These are phyloP conservation scores for Aspergillus bridgeri DNA, from an alignment of 495 filamentous ascomycete species.

Conservation along the genomic window DNA sequence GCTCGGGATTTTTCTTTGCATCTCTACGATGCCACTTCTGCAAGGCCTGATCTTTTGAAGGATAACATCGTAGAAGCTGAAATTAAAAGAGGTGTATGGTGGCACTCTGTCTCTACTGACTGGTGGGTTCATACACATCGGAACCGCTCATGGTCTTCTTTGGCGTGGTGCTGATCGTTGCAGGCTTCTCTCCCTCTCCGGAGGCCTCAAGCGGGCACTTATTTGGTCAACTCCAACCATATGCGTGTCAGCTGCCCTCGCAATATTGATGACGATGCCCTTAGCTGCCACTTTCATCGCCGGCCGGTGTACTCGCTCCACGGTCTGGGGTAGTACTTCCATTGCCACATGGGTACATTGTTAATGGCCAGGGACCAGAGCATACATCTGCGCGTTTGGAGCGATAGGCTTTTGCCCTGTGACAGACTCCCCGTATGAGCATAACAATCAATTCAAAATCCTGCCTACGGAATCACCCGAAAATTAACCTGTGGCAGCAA, in stretches of 20 bases:
- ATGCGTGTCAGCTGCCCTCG: slow-evolving; percentile 3
- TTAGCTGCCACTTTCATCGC: background rate
- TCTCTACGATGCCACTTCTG: background rate
- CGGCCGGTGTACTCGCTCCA: slow-evolving; percentile 81
- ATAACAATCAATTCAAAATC: no score
- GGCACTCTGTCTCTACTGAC: background rate
- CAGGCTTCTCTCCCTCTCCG: background rate
- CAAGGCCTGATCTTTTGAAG: no score
- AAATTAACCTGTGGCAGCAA: background rate
- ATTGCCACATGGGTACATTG: slow-evolving; percentile 84
- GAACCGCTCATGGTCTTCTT: no score
- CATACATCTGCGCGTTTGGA: slow-evolving; percentile 89
- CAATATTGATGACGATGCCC: slow-evolving; percentile 1
- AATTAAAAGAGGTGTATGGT: slow-evolving; percentile 1
- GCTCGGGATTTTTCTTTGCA: background rate
- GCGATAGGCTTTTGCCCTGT: no score
- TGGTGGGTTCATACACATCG: background rate
- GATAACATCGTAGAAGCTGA: background rate
- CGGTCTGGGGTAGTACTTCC: slow-evolving; percentile 81
- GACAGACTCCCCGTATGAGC: no score
- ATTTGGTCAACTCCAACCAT: background rate
- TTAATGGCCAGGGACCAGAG: slow-evolving; percentile 87
- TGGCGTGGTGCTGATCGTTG: no score
- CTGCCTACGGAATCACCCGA: no score
- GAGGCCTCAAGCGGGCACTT: background rate